Percentiles rank a stretch among this genome's conserved stretches.
phyloP scores from a whole-genome alignment of 1,139 yeast species.

The Wickerhamiella pararugosa region DNA sequence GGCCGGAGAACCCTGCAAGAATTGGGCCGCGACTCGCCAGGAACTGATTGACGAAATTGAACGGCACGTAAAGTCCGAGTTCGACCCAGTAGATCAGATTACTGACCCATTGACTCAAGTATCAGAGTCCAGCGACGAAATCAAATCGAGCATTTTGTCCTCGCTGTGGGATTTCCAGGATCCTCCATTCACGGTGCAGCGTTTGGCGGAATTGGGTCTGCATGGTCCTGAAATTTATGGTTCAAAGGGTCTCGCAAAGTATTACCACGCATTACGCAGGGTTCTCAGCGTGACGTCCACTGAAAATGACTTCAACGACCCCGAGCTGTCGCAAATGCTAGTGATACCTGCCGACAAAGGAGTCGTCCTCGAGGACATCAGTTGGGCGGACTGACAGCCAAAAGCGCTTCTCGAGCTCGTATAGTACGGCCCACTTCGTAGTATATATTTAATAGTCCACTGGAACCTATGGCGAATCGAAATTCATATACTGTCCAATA shows the following conservation, averaged over 20 bases:
- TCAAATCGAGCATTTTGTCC: slow-evolving; percentile 16
- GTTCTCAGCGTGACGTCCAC: slow-evolving; percentile 25
- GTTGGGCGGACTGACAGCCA: slow-evolving; percentile 8
- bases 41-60: slow-evolving; percentile 4
- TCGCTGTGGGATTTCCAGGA: slow-evolving; percentile 24
- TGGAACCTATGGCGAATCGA: background rate
- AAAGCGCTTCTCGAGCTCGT: background rate
- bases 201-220: slow-evolving; percentile 39
- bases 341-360: slow-evolving; percentile 3
- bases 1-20: slow-evolving; percentile 1
- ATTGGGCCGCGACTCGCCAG: slow-evolving; percentile 8
- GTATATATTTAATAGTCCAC: background rate
- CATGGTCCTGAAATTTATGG: slow-evolving; percentile 30
- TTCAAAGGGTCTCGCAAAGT: slow-evolving; percentile 24
- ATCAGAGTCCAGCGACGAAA: slow-evolving; percentile 16
- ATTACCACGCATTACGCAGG: slow-evolving; percentile 26
- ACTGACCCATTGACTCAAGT: slow-evolving; percentile 18
- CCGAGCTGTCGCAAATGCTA: slow-evolving; percentile 1
- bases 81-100: slow-evolving; percentile 8
- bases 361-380: slow-evolving; percentile 10
- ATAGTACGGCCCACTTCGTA: background rate
- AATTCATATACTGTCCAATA: background rate
- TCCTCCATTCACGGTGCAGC: slow-evolving; percentile 46
- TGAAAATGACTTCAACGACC: slow-evolving; percentile 19
- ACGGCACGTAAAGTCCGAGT: slow-evolving; percentile 4